These are phyloP conservation scores for Melocanna baccifera DNA, from an alignment of 176 grass and related monocot species.

Conservation along the genomic window DNA sequence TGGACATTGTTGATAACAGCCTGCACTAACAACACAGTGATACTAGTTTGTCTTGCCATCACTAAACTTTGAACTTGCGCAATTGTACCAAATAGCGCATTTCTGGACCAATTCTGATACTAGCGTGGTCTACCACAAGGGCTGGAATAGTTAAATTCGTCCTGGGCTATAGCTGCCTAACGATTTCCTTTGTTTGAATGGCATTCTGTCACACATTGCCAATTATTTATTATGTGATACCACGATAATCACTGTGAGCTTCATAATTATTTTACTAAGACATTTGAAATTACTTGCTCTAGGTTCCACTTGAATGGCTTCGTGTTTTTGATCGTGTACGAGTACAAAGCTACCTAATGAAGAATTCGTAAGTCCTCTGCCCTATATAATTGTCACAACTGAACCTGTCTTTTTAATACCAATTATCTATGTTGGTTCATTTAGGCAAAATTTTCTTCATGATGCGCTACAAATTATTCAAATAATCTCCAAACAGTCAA, in stretches of 20 bases:
- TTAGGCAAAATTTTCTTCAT: neutral
- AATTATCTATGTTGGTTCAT: neutral
- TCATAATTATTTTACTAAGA: constrained; percentile 11
- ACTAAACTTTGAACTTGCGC: neutral
- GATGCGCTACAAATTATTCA: neutral
- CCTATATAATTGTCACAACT: neutral
- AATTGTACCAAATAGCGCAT: neutral
- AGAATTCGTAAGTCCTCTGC: constrained; percentile 34
- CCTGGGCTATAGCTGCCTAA: neutral
- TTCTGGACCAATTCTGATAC: neutral
- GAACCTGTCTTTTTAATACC: neutral
- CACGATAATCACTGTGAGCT: neutral
- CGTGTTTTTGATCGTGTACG: constrained; percentile 35
- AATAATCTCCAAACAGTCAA: neutral
- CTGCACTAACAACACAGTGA: too few species aligned
- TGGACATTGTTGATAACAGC: neutral
- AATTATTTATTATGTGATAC: neutral
- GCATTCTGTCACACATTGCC: neutral
- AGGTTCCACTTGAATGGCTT: constrained; percentile 77
- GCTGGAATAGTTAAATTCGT: neutral
- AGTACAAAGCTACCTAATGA: constrained; percentile 42
- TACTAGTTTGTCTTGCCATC: neutral
- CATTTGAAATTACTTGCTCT: constrained; percentile 3
- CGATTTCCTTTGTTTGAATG: neutral
- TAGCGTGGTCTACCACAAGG: neutral